phyloP scores from a whole-genome alignment of 768 basidiomycete genomes.

The Asterophora parasitica region DNA sequence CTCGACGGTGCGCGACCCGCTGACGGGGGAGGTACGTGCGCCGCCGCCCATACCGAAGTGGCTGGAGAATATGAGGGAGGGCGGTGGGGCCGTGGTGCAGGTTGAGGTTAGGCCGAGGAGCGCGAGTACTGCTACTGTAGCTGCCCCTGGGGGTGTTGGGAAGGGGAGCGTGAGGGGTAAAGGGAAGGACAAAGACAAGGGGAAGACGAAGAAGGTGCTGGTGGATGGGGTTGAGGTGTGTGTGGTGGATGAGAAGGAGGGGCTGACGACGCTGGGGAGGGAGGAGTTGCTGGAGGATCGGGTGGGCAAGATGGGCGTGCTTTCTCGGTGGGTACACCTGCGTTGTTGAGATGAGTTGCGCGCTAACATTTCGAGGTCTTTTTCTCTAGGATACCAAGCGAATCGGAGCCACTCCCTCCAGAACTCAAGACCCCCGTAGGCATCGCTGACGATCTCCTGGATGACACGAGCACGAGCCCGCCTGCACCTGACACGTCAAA shows the following conservation, averaged over 20 bases:
- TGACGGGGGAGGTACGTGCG: conserved; percentile 62
- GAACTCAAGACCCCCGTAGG: conserved; percentile 58
- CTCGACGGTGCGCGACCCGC: conserved; percentile 73
- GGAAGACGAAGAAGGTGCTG: conserved; percentile 28
- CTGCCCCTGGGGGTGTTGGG: conserved; percentile 14
- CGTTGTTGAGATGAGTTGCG: no score
- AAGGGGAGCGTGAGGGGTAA: conserved; percentile 24
- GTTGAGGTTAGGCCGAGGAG: conserved; percentile 48
- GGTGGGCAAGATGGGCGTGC: conserved; percentile 57
- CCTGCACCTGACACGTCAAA: conserved; percentile 18
- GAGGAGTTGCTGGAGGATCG: conserved; percentile 76
- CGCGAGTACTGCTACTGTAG: no score
- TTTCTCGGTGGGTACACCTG: conserved; percentile 54
- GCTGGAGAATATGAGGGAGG: conserved; percentile 60
- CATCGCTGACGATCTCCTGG: conserved; percentile 55
- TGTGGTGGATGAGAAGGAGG: conserved; percentile 74
- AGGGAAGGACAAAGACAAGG: conserved; percentile 22
- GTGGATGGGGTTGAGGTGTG: conserved; percentile 49
- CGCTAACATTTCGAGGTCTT: no score
- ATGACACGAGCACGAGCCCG: conserved; percentile 26
- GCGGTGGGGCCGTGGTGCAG: conserved; percentile 40
- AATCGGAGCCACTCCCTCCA: conserved; percentile 52
- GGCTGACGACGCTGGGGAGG: conserved; percentile 61
- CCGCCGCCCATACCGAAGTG: conserved; percentile 67
- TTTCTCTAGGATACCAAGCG: conserved; percentile 46